Evolutionary conservation across 306 rosid species (phyloP).

Genomic region (Dalbergia oliveri): DNA sequence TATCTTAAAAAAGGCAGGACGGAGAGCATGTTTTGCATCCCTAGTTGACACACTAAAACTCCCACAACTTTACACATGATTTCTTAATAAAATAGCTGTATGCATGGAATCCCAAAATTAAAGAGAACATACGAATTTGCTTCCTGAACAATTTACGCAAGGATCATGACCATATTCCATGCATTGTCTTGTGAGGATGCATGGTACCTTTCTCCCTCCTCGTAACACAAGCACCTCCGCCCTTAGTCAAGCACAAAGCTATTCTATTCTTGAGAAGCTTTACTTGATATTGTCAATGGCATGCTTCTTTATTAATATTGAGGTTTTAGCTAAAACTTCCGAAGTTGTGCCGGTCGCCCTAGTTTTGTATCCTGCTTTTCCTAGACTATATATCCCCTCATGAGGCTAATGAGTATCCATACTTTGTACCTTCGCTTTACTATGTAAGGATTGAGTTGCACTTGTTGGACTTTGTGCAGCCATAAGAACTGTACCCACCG

Average conservation of each 20-base stretch:
- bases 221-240: no score
- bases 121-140: no score
- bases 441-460: not conserved
- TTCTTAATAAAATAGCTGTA: no score
- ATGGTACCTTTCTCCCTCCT: no score
- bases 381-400: not conserved
- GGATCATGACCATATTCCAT: no score
- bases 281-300: not conserved
- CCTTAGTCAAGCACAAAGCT: not conserved
- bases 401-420: not conserved
- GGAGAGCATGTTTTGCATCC: no score
- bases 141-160: no score
- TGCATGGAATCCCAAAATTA: no score
- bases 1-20: no score
- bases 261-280: not conserved
- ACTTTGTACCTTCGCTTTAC: not conserved
- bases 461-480: constrained; percentile 1
- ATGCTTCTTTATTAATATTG: not conserved
- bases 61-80: no score
- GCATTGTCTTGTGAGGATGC: no score
- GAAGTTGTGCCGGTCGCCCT: not conserved
- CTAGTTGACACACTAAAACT: no score
- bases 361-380: not conserved
- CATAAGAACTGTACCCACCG: not conserved
- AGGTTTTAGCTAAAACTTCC: not conserved